Conservation (phyloP, 352 stramenopile species). For the Phytophthora fragariae region DNA sequence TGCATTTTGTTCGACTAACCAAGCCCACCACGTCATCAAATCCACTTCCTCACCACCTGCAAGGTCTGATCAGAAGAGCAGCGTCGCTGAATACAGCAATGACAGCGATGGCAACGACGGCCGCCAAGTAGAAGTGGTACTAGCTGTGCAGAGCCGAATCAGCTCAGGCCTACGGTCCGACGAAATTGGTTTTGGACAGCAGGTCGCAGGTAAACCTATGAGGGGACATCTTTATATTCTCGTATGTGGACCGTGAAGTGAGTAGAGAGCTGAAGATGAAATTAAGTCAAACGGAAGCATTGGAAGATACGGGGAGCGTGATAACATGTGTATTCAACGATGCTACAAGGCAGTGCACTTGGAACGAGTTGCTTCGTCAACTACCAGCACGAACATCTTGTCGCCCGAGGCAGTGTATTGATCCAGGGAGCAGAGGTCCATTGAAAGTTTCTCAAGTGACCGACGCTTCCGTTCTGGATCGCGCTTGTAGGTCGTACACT, state of each 20-base stretch:
- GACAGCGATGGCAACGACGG: not conserved
- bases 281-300: not conserved
- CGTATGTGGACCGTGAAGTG: not conserved
- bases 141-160: not conserved
- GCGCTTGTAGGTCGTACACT: not conserved
- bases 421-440: too few species aligned
- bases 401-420: too few species aligned
- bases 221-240: not conserved
- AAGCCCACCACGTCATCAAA: not conserved
- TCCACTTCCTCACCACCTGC: not conserved
- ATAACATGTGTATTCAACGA: not conserved
- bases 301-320: not conserved
- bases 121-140: not conserved
- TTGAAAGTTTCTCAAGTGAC: too few species aligned
- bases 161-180: not conserved
- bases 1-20: not conserved
- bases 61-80: not conserved
- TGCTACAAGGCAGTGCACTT: not conserved
- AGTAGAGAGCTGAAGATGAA: not conserved
- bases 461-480: not conserved
- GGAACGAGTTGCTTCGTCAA: too few species aligned
- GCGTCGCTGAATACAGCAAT: not conserved
- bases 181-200: not conserved
- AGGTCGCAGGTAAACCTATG: not conserved
- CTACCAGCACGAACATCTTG: too few species aligned